phyloP scores from a whole-genome alignment of 371 early-diverging fungal species.

The Chytridium lagenaria region DNA sequence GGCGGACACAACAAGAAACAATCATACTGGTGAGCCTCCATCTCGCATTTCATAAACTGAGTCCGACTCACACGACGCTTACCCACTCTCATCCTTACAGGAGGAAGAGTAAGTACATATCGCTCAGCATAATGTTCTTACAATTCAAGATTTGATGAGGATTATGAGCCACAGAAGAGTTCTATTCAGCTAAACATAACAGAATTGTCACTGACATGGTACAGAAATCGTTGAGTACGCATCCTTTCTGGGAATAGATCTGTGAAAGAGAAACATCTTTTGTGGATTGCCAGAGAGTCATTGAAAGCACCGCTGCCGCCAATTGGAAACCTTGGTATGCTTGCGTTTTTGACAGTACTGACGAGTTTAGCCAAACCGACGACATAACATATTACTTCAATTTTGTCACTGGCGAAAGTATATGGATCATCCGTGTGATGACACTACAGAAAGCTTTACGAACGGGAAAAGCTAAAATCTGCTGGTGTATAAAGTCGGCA shows the following conservation, averaged over 20 bases:
- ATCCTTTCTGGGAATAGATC: slow-evolving; percentile 63
- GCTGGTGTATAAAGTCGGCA: neutral
- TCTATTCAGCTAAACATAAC: neutral
- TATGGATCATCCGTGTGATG: slow-evolving; percentile 71
- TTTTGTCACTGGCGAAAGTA: slow-evolving; percentile 61
- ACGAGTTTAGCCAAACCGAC: slow-evolving; percentile 55
- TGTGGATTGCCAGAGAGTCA: slow-evolving; percentile 66
- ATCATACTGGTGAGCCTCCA: slow-evolving; percentile 5
- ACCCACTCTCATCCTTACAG: too few species aligned
- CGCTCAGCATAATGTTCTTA: neutral
- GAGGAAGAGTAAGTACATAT: slow-evolving; percentile 44
- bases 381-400: slow-evolving; percentile 68
- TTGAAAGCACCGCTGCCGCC: slow-evolving; percentile 63
- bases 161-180: slow-evolving; percentile 64
- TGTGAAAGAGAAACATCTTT: slow-evolving; percentile 52
- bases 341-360: neutral
- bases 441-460: slow-evolving; percentile 59
- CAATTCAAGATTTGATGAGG: slow-evolving; percentile 53
- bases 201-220: slow-evolving; percentile 1
- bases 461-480: slow-evolving; percentile 51
- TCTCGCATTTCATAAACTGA: neutral
- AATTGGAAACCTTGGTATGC: slow-evolving; percentile 68
- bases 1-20: neutral
- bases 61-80: neutral
- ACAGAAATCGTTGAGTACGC: slow-evolving; percentile 66